Conservation (phyloP, 306 rosid species). For the Vigna unguiculata region DNA sequence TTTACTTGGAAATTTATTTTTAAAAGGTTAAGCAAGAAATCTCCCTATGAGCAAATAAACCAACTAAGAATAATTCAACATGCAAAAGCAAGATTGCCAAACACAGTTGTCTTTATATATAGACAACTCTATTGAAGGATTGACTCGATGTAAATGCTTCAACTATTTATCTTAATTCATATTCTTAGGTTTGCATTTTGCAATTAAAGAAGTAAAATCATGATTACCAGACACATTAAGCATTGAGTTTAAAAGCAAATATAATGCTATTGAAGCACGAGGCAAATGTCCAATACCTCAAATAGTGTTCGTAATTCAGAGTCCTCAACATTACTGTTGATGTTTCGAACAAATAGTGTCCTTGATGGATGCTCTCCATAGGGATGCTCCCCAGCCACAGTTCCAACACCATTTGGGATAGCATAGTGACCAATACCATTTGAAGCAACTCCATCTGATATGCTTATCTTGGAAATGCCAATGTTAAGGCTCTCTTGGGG, state of each 20-base stretch:
- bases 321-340: slow-evolving; percentile 90
- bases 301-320: slow-evolving; percentile 76
- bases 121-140: slow-evolving; percentile 22
- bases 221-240: slow-evolving; percentile 19
- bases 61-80: slow-evolving; percentile 3
- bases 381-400: slow-evolving; percentile 97
- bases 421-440: slow-evolving; percentile 68
- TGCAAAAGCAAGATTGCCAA: slow-evolving; percentile 20
- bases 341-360: slow-evolving; percentile 89
- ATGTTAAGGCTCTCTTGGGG: slow-evolving; percentile 63
- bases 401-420: slow-evolving; percentile 76
- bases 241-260: slow-evolving; percentile 17
- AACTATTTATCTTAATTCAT: slow-evolving; percentile 64
- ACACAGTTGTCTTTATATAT: neutral
- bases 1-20: neutral
- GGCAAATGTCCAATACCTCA: slow-evolving; percentile 63
- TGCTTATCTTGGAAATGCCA: slow-evolving; percentile 68
- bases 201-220: slow-evolving; percentile 1
- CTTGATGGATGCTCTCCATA: slow-evolving; percentile 98
- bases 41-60: slow-evolving; percentile 5
- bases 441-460: slow-evolving; percentile 62
- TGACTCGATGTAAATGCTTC: slow-evolving; percentile 53
- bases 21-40: slow-evolving; percentile 6
- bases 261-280: slow-evolving; percentile 25
- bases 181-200: neutral